Conservation (phyloP, 2,329 filamentous ascomycete genomes). For the Botryotinia convoluta region DNA sequence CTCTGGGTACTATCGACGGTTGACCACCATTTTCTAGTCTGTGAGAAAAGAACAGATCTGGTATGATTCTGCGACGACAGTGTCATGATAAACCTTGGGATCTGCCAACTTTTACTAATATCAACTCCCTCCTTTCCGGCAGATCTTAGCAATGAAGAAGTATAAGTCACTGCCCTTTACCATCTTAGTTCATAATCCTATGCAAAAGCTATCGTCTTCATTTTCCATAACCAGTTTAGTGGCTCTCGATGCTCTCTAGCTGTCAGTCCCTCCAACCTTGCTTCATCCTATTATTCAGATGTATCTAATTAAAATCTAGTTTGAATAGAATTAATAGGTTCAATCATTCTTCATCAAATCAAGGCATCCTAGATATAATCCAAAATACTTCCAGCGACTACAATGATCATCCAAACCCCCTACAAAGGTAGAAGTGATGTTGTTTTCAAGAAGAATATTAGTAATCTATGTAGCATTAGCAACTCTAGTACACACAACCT, state of each 20-base stretch:
- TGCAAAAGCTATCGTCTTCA: background rate
- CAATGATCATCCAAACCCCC: accelerated
- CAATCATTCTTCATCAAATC: background rate
- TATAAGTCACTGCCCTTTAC: background rate
- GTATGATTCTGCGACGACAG: background rate
- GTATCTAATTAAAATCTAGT: background rate
- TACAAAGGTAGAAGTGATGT: background rate
- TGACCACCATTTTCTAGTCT: background rate
- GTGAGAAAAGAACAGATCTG: background rate
- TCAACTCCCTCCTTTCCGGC: background rate
- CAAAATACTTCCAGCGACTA: background rate
- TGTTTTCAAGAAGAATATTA: background rate
- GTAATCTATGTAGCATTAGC: too few relatives aligned
- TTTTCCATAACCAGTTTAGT: background rate
- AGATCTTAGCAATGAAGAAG: background rate
- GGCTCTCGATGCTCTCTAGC: background rate
- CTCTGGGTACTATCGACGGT: background rate
- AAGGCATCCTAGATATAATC: background rate
- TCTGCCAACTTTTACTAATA: background rate
- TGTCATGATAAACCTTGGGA: background rate
- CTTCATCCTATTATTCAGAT: background rate
- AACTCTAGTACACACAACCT: background rate
- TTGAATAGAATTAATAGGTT: background rate
- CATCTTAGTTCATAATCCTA: background rate
- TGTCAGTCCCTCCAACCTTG: background rate